These are phyloP conservation scores for Colletotrichum plurivorum DNA, from an alignment of 2,329 filamentous ascomycete species.

Conservation along the genomic window DNA sequence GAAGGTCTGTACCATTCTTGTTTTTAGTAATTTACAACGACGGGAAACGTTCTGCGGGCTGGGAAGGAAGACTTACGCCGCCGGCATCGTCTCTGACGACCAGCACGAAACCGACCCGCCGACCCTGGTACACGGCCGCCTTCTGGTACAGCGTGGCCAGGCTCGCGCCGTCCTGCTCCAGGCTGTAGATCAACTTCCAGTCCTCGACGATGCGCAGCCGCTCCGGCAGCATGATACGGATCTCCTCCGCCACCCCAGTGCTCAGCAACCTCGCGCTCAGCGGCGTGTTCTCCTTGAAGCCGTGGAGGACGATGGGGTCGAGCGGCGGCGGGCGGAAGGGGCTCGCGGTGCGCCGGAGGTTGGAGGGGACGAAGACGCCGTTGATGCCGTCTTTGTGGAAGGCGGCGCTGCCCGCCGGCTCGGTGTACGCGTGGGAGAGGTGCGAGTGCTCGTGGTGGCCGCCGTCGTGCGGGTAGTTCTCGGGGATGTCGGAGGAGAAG, in stretches of 20 bases:
- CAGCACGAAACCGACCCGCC: constrained; percentile 89
- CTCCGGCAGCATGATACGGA: constrained; percentile 88
- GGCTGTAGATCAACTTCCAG: constrained; percentile 89
- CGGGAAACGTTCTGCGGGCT: background rate
- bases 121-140: constrained; percentile 75
- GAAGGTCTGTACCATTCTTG: constrained; percentile 71
- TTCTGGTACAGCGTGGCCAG: constrained; percentile 88
- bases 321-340: constrained; percentile 92
- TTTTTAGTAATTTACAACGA: background rate
- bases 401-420: constrained; percentile 34
- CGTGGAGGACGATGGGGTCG: constrained; percentile 81
- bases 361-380: constrained; percentile 71
- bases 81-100: constrained; percentile 85
- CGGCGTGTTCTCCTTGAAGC: constrained; percentile 74
- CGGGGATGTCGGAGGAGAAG: constrained; percentile 66
- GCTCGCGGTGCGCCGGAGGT: constrained; percentile 72
- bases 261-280: constrained; percentile 77
- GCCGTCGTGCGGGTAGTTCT: constrained; percentile 45
- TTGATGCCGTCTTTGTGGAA: constrained; percentile 62
- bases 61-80: constrained; percentile 69
- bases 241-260: constrained; percentile 87
- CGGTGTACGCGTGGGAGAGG: constrained; percentile 45
- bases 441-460: constrained; percentile 41
- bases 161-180: constrained; percentile 93
- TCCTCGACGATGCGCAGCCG: constrained; percentile 88